Evolutionary conservation across 2,329 filamentous ascomycete species (phyloP).

Genomic region (Laburnicola sp.): DNA sequence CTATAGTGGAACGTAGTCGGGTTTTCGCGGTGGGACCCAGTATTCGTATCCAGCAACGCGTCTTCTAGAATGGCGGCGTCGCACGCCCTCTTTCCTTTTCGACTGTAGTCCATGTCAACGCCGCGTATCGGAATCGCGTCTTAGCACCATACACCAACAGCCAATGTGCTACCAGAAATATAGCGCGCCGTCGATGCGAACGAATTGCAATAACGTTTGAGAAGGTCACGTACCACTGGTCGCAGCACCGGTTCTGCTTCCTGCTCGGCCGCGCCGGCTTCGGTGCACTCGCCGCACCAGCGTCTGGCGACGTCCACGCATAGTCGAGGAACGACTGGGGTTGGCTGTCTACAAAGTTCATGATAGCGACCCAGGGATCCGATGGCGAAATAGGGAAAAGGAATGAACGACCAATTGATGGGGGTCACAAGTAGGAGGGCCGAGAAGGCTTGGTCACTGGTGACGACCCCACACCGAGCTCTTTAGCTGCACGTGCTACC

Average conservation of each 20-base stretch:
- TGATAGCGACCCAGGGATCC: conserved; percentile 29
- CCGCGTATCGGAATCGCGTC: background rate
- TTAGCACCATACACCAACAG: background rate
- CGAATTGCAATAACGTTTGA: background rate
- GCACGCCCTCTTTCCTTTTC: conserved; percentile 52
- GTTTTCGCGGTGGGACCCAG: conserved; percentile 20
- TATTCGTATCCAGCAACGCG: conserved; percentile 31
- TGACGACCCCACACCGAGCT: conserved; percentile 4
- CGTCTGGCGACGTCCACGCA: conserved; percentile 40
- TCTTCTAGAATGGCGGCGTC: conserved; percentile 47
- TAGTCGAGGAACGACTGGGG: conserved; percentile 43
- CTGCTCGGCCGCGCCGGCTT: conserved; percentile 42
- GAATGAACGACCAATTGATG: conserved; percentile 21
- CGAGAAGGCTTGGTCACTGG: conserved; percentile 1
- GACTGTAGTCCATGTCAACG: conserved; percentile 11
- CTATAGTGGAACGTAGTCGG: conserved; percentile 42
- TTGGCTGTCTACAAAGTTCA: conserved; percentile 45
- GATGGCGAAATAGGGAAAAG: conserved; percentile 34
- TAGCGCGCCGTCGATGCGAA: background rate
- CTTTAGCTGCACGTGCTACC: conserved; percentile 1
- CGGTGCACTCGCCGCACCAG: conserved; percentile 20
- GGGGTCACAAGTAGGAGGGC: conserved; percentile 10
- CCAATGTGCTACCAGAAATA: background rate
- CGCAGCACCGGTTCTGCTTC: conserved; percentile 51
- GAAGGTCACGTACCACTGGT: conserved; percentile 41